phyloP scores from a whole-genome alignment of 768 basidiomycete species.

The Leucocoprinus sp. region DNA sequence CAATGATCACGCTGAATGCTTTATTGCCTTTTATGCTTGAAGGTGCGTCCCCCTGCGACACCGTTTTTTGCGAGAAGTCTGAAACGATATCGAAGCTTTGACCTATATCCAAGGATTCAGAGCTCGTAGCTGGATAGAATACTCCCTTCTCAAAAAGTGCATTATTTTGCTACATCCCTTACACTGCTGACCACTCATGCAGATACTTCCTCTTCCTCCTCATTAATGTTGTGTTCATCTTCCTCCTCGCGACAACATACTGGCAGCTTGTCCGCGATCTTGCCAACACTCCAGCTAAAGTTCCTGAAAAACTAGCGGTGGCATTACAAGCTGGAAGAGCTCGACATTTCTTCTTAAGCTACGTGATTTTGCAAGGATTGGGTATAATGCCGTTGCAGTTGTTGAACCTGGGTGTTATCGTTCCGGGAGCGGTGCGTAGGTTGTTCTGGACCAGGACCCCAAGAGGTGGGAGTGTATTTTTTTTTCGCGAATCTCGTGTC shows the following conservation, averaged over 20 bases:
- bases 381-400: conserved; percentile 96
- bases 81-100: conserved; percentile 32
- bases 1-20: conserved; percentile 86
- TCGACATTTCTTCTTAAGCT: conserved; percentile 78
- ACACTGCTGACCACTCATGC: conserved; percentile 1
- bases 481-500: neutral
- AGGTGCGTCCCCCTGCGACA: conserved; percentile 35
- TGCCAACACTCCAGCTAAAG: conserved; percentile 88
- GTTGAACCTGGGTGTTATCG: conserved; percentile 81
- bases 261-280: conserved; percentile 88
- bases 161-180: conserved; percentile 13
- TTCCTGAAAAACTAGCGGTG: conserved; percentile 85
- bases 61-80: neutral
- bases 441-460: conserved; percentile 84
- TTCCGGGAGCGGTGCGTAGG: conserved; percentile 69
- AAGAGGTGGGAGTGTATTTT: conserved; percentile 50
- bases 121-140: conserved; percentile 90
- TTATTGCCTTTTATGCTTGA: conserved; percentile 83
- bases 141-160: conserved; percentile 86
- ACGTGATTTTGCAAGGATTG: conserved; percentile 82
- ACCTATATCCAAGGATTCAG: conserved; percentile 89
- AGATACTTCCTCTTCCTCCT: conserved; percentile 94
- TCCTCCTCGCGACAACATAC: conserved; percentile 85
- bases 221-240: conserved; percentile 90
- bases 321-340: conserved; percentile 75